Percentiles rank a stretch among this genome's conserved stretches.
phyloP scores from a whole-genome alignment of 805 yeast species.

The Candida golubevii region DNA sequence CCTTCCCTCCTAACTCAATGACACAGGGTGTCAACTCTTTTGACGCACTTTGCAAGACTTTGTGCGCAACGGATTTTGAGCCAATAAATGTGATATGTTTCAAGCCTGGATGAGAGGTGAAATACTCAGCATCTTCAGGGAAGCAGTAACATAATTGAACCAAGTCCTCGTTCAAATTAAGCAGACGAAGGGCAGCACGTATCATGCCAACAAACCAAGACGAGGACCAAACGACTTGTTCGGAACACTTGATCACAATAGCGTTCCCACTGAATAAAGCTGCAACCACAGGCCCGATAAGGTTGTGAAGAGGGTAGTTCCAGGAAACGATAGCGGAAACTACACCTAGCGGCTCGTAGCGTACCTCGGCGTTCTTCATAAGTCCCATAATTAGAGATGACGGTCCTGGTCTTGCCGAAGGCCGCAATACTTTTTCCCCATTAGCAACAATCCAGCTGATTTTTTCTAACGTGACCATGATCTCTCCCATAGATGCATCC shows the following conservation, averaged over 20 bases:
- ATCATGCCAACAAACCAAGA: slow-evolving; percentile 70
- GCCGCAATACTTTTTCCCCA: slow-evolving; percentile 68
- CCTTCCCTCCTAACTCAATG: slow-evolving; percentile 96
- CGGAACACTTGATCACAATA: slow-evolving; percentile 89
- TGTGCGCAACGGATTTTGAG: slow-evolving; percentile 89
- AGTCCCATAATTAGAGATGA: slow-evolving; percentile 72
- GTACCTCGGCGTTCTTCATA: slow-evolving; percentile 88
- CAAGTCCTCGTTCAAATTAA: slow-evolving; percentile 74
- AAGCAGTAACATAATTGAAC: slow-evolving; percentile 87
- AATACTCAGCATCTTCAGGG: slow-evolving; percentile 83
- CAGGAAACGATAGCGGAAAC: slow-evolving; percentile 91
- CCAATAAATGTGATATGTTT: slow-evolving; percentile 94
- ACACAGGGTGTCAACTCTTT: slow-evolving; percentile 89
- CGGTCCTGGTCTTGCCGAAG: slow-evolving; percentile 82
- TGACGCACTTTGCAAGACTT: slow-evolving; percentile 79
- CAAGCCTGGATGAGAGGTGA: slow-evolving; percentile 78
- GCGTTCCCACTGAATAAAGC: slow-evolving; percentile 89
- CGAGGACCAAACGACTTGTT: slow-evolving; percentile 94
- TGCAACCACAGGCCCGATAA: slow-evolving; percentile 89
- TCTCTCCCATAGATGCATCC: slow-evolving; percentile 96
- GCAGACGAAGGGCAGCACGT: slow-evolving; percentile 63
- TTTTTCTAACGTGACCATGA: slow-evolving; percentile 91
- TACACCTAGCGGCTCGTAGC: slow-evolving; percentile 88
- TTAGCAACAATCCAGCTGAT: slow-evolving; percentile 82
- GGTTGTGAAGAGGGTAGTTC: slow-evolving; percentile 96